Evolutionary conservation across 2,329 filamentous ascomycete genomes (phyloP), one percentile per base, ranked within the genome.

Genomic region (Fusarium staphyleae): DNA sequence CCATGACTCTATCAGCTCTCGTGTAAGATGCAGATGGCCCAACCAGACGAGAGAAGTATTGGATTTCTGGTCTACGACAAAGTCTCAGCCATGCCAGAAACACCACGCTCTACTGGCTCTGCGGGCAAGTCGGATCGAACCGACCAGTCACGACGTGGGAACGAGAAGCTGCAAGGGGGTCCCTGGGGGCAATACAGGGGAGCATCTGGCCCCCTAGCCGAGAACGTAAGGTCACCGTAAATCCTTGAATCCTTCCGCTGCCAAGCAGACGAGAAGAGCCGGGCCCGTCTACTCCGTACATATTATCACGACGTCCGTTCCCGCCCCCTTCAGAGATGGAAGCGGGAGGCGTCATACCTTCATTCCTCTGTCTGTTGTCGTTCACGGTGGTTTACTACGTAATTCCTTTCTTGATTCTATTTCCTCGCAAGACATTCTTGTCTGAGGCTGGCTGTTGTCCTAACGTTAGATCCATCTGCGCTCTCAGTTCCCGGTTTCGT

Each of bases 221-320:
- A 45, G 39, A 30, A 30, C 11, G 28, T 22, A 12, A 18, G 39
- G 28, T 22, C 42, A 34, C 22, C 48, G 36, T 28, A 43, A 40
- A 48, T 41, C 39, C 47, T 46, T 28, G 39, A 40, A 48, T 41
- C 39, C 47, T 46, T 48, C 32, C 28, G 45, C 43, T 24, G 55
- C 39, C 44, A 55, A 54, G 47, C 9, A 34, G 32, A 10, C 15
- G 13, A 15, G 26, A 30, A 37, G 30, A 18, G n/a, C 30, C 26
- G 33, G 40, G 12, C 22, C 35, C 41, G 42, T 62, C 52, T 55
- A 60, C n/a, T n/a, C n/a, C n/a, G n/a, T n/a, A n/a, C 57, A 65
- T 66, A 66, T 65, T 66, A 66, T 66, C 62, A 61, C 50, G 35
- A 57, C 60, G 47, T 52, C 52, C 56, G 61, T 63, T 57, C 63